Evolutionary conservation across 1,139 yeast genomes (phyloP).

Genomic region (Spathaspora sp.): DNA sequence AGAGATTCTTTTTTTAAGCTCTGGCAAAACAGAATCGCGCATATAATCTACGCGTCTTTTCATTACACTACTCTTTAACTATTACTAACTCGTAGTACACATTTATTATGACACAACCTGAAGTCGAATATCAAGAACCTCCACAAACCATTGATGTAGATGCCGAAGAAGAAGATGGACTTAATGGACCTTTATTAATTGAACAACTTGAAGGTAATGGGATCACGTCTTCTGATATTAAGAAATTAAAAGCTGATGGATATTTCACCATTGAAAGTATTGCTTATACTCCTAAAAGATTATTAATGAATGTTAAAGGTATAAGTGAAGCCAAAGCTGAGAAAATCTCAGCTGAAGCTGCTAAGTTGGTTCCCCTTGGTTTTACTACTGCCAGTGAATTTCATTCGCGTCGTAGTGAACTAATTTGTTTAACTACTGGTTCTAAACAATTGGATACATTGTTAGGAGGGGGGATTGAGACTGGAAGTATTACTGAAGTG

Average conservation of each 20-base stretch:
- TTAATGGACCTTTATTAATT: conserved; percentile 44
- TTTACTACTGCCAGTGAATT: conserved; percentile 97
- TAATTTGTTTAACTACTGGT: conserved; percentile 92
- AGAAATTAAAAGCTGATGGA: conserved; percentile 80
- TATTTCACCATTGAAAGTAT: conserved; percentile 87
- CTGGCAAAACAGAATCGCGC: no score
- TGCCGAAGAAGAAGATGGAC: conserved; percentile 36
- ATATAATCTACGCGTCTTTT: no score
- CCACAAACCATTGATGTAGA: not conserved
- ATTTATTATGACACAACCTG: conserved; percentile 3
- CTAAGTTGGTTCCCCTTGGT: conserved; percentile 90
- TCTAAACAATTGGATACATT: conserved; percentile 91
- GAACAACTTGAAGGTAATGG: conserved; percentile 77
- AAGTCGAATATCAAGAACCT: not conserved
- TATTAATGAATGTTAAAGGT: conserved; percentile 77
- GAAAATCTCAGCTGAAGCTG: conserved; percentile 75
- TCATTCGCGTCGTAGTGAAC: conserved; percentile 84
- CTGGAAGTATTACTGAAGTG: conserved; percentile 94
- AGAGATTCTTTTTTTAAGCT: not conserved
- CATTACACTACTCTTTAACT: no score
- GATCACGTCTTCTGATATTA: conserved; percentile 74
- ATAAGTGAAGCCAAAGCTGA: conserved; percentile 97
- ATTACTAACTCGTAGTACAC: no score
- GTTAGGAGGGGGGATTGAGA: conserved; percentile 95
- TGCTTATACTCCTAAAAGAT: conserved; percentile 85